Conservation (phyloP, 768 basidiomycete genomes). For the Gymnopilus dilepis region DNA sequence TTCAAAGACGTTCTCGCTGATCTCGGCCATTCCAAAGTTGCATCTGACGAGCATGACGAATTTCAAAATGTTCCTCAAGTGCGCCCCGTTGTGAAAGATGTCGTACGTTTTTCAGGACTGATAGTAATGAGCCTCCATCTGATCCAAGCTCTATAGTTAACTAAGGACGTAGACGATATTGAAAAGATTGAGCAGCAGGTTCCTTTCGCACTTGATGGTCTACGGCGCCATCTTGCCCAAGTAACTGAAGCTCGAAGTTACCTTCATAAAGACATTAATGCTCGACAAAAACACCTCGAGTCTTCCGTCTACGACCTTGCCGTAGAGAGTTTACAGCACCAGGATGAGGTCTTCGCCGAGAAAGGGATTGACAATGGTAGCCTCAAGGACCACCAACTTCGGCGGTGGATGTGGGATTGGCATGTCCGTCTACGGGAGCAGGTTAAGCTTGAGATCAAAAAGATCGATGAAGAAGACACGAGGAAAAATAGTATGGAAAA, state of each 20-base stretch:
- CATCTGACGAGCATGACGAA: constrained; percentile 46
- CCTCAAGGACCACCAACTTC: constrained; percentile 54
- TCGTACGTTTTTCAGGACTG: constrained; percentile 38
- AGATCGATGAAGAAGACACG: constrained; percentile 23
- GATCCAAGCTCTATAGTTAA: neutral
- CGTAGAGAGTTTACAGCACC: constrained; percentile 67
- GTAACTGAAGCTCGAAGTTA: constrained; percentile 67
- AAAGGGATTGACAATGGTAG: constrained; percentile 59
- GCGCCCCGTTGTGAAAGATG: constrained; percentile 55
- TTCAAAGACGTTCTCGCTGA: constrained; percentile 55
- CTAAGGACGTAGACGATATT: neutral
- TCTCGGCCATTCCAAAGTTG: constrained; percentile 57
- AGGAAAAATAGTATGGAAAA: neutral
- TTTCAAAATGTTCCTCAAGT: constrained; percentile 63
- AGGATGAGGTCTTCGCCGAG: constrained; percentile 60
- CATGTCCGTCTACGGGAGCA: constrained; percentile 61
- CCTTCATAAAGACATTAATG: constrained; percentile 66
- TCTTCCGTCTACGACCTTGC: constrained; percentile 88
- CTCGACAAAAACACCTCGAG: constrained; percentile 84
- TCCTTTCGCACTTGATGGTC: constrained; percentile 76
- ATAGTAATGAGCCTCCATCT: constrained; percentile 4
- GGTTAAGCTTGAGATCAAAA: constrained; percentile 50
- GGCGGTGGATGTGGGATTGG: constrained; percentile 89
- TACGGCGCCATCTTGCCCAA: constrained; percentile 71
- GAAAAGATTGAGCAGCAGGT: constrained; percentile 41